phyloP scores from a whole-genome alignment of 2,329 filamentous ascomycete genomes.

The Chrysosporium queenslandicum region DNA sequence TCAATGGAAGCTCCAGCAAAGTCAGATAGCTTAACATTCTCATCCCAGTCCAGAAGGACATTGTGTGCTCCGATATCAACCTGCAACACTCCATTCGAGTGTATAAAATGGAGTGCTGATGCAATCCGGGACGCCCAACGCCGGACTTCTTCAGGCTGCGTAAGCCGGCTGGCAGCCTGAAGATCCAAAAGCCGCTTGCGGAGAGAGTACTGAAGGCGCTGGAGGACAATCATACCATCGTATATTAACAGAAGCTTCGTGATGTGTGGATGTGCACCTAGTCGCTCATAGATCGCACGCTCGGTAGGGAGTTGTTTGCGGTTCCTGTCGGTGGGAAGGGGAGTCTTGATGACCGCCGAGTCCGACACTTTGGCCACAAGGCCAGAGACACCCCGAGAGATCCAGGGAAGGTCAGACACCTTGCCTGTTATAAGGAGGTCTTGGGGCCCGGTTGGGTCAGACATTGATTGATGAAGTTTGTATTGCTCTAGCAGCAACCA shows the following conservation, averaged over 20 bases:
- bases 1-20: no score
- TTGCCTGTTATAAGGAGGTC: no score
- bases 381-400: constrained; percentile 8
- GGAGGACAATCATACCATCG: constrained; percentile 6
- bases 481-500: no score
- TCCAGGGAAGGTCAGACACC: not conserved
- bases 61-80: not conserved
- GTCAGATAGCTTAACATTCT: no score
- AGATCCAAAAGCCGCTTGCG: constrained; percentile 10
- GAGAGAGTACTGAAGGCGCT: constrained; percentile 10
- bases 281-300: constrained; percentile 5
- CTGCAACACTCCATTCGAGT: not conserved
- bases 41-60: no score
- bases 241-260: constrained; percentile 8
- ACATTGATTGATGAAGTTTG: no score
- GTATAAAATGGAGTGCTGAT: no score
- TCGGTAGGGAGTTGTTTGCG: not conserved
- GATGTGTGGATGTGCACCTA: constrained; percentile 7
- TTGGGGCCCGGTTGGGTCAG: no score
- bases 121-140: constrained; percentile 12
- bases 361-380: not conserved
- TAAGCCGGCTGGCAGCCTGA: not conserved
- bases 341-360: constrained; percentile 7
- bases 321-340: not conserved
- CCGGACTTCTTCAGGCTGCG: not conserved